Conservation (phyloP, 495 filamentous ascomycete genomes). For the Rhizodiscina lignyota region DNA sequence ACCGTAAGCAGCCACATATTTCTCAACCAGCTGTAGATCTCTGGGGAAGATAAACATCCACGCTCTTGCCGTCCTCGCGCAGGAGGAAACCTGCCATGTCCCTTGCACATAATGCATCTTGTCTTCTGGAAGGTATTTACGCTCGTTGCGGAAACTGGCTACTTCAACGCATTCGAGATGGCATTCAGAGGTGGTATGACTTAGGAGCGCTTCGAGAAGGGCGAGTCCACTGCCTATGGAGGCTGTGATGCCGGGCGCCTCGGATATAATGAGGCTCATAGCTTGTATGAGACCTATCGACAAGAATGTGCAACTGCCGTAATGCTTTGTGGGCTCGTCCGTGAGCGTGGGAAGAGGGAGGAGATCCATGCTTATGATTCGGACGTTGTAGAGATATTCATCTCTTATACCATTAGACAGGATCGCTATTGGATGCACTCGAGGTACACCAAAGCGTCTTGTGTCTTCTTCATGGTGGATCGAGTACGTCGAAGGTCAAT, state of each 20-base stretch:
- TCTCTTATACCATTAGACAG: not conserved
- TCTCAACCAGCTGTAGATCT: constrained; percentile 25
- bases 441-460: not conserved
- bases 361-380: not conserved
- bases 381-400: not conserved
- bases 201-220: constrained; percentile 32
- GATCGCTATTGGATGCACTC: not conserved
- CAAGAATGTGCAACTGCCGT: constrained; percentile 33
- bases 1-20: constrained; percentile 24
- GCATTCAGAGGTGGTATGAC: constrained; percentile 8
- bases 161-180: constrained; percentile 32
- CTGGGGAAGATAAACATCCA: constrained; percentile 43
- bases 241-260: constrained; percentile 23
- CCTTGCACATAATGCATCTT: constrained; percentile 26
- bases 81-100: constrained; percentile 23
- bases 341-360: constrained; percentile 1
- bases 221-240: constrained; percentile 40
- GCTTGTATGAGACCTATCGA: constrained; percentile 24
- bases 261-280: constrained; percentile 25
- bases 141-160: constrained; percentile 9
- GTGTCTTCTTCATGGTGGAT: too few relatives aligned
- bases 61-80: constrained; percentile 22
- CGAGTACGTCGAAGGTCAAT: not conserved
- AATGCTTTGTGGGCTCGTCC: constrained; percentile 10
- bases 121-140: constrained; percentile 28